A percentile compares a stretch with the other conserved stretches of the same genome.
Conservation (phyloP, 2,329 filamentous ascomycete genomes). For the Fusarium burgessii region DNA sequence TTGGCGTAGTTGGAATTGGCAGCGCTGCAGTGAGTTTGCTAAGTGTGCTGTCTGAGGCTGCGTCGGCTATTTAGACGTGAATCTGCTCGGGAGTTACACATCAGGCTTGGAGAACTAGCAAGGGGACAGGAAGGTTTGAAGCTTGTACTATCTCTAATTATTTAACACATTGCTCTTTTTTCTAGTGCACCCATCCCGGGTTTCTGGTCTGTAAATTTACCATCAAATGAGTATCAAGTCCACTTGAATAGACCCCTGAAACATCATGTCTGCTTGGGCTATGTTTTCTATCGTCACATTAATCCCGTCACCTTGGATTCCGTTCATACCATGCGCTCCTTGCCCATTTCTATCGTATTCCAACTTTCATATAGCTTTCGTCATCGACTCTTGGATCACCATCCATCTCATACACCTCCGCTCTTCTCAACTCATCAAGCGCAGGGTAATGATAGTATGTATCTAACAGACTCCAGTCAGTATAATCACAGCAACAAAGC, state of each 20-base stretch:
- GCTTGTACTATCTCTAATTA: background rate
- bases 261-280: too few species aligned
- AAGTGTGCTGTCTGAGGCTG: background rate
- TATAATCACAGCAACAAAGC: too few species aligned
- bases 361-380: background rate
- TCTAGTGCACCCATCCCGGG: too few species aligned
- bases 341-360: background rate
- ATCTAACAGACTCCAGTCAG: background rate
- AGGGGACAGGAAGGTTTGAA: too few species aligned
- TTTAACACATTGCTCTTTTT: background rate
- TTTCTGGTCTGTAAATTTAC: too few species aligned
- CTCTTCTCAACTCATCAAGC: slow-evolving; percentile 4
- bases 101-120: too few species aligned
- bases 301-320: fast-evolving
- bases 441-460: slow-evolving; percentile 10
- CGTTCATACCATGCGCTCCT: fast-evolving
- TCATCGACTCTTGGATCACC: background rate
- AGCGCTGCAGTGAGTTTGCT: background rate
- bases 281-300: background rate
- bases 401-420: slow-evolving; percentile 9
- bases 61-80: fast-evolving
- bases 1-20: background rate
- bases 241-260: background rate
- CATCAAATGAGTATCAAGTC: too few species aligned
- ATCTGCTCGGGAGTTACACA: background rate